A percentile compares a stretch with the other conserved stretches of the same genome.
Conservation (phyloP, 2,329 filamentous ascomycete genomes). For the Aspergillus tamarii region DNA sequence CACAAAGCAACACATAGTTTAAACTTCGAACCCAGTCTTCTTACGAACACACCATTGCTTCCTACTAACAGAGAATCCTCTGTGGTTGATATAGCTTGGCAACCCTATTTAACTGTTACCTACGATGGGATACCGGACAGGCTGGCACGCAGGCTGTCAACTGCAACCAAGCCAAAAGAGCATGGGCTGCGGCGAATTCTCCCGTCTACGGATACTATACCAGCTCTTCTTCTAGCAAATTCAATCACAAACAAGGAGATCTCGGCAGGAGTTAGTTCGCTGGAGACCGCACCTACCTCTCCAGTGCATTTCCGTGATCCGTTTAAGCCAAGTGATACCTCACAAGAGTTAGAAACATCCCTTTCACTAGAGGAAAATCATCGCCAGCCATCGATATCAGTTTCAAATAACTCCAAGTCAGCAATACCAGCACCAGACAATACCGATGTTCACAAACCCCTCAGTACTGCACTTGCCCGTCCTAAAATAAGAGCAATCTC, state of each 20-base stretch:
- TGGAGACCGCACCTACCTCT: conserved; percentile 24
- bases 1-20: conserved; percentile 42
- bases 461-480: conserved; percentile 30
- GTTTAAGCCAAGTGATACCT: conserved; percentile 26
- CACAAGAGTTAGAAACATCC: conserved; percentile 12
- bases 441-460: conserved; percentile 37
- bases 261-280: conserved; percentile 29
- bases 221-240: conserved; percentile 54
- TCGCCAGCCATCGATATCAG: conserved; percentile 23
- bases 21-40: conserved; percentile 31
- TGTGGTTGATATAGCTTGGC: conserved; percentile 33
- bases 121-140: conserved; percentile 32
- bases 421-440: conserved; percentile 23
- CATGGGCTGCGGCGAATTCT: conserved; percentile 47
- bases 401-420: conserved; percentile 29
- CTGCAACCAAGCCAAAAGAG: conserved; percentile 38
- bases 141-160: conserved; percentile 45
- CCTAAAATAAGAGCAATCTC: conserved; percentile 36
- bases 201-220: conserved; percentile 47
- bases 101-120: conserved; percentile 42
- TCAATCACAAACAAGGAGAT: conserved; percentile 32
- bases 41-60: conserved; percentile 12
- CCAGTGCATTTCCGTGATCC: conserved; percentile 38
- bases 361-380: conserved; percentile 15
- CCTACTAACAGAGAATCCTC: conserved; percentile 8